These are phyloP conservation scores for Endocladia muricata DNA, from an alignment of 31 red algal genomes.

Conservation along the genomic window DNA sequence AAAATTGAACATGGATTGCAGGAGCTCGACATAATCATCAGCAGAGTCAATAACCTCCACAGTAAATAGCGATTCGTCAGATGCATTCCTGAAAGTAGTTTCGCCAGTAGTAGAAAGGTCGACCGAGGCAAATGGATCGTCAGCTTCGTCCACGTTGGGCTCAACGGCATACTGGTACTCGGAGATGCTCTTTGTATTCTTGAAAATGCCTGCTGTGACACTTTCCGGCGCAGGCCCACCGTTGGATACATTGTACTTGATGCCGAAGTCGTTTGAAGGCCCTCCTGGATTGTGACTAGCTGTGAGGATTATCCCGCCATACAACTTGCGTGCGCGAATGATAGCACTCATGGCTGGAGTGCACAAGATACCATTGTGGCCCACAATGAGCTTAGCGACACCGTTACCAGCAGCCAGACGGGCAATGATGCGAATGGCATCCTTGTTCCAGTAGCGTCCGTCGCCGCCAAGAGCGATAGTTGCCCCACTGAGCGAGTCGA, in stretches of 20 bases:
- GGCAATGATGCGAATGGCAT: constrained; percentile 78
- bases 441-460: constrained; percentile 89
- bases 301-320: constrained; percentile 95
- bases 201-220: constrained; percentile 65
- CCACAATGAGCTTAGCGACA: constrained; percentile 68
- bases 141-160: background rate
- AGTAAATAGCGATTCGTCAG: constrained; percentile 43
- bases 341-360: constrained; percentile 91
- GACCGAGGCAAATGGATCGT: constrained; percentile 63
- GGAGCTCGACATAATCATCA: constrained; percentile 81
- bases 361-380: constrained; percentile 78
- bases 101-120: constrained; percentile 45
- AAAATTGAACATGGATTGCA: constrained; percentile 92
- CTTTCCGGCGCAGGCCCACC: constrained; percentile 86
- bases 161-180: constrained; percentile 55
- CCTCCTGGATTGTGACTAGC: constrained; percentile 97
- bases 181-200: constrained; percentile 71
- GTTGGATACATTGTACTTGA: constrained; percentile 94
- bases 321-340: constrained; percentile 56
- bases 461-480: constrained; percentile 91
- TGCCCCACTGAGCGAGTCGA: constrained; percentile 52
- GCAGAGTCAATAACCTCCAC: constrained; percentile 89
- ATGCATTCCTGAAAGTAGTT: constrained; percentile 35
- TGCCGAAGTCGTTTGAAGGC: constrained; percentile 83
- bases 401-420: constrained; percentile 91